phyloP scores from a whole-genome alignment of 1,284 basidiomycete genomes.

The Melanopsichium pennsylvanicum region DNA sequence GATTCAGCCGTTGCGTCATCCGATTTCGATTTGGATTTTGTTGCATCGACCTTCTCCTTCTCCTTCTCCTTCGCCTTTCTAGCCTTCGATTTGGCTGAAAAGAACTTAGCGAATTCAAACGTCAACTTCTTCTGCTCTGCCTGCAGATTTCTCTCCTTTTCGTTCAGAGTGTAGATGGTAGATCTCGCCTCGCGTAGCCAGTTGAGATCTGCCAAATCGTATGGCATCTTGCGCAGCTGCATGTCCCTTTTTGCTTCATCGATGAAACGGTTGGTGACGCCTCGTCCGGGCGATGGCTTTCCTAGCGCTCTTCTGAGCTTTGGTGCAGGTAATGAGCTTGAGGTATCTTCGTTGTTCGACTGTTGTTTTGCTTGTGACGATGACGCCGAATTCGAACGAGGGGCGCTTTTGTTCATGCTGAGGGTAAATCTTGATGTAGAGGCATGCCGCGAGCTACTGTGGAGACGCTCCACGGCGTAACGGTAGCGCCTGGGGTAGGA shows the following conservation, averaged over 20 bases:
- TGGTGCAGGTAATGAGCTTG: background rate
- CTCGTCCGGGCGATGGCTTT: constrained; percentile 6
- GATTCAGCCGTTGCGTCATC: background rate
- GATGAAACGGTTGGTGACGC: constrained; percentile 13
- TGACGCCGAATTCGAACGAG: background rate
- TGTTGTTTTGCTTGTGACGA: background rate
- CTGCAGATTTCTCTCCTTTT: constrained; percentile 10
- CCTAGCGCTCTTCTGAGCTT: constrained; percentile 11
- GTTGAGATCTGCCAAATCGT: constrained; percentile 13
- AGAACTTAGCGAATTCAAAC: constrained; percentile 1
- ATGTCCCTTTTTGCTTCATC: constrained; percentile 28
- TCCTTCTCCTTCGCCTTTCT: constrained; percentile 12
- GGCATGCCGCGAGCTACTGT: constrained; percentile 9
- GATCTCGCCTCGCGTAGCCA: constrained; percentile 15
- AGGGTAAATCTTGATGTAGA: constrained; percentile 21
- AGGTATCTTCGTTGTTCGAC: background rate
- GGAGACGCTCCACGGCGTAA: background rate
- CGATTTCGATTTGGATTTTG: background rate
- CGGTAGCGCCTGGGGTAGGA: background rate
- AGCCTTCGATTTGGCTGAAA: background rate
- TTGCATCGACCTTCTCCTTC: constrained; percentile 4
- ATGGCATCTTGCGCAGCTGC: constrained; percentile 29
- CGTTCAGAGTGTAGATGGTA: constrained; percentile 2
- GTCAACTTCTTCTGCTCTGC: constrained; percentile 14
- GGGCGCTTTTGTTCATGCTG: constrained; percentile 3